Base-by-base conservation (phyloP, 2,329 filamentous ascomycete species). In the Paraphoma sp. region DNA sequence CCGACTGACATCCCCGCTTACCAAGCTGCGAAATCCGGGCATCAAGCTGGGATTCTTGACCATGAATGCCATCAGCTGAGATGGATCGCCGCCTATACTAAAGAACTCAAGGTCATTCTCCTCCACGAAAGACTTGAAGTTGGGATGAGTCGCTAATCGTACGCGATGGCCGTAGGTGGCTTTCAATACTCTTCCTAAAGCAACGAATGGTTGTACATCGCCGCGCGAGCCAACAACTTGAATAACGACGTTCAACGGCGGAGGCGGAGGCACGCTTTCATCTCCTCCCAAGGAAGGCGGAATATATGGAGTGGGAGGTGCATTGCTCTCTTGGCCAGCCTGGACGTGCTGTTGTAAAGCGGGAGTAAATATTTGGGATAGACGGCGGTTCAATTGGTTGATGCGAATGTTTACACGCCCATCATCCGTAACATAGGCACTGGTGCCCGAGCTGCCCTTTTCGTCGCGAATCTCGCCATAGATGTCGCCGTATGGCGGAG, bases 161-260 rank as follows among this genome's bases (percentile, higher is more conserved):
- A 72, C 65, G 23, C 69, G 60, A 50, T 72, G 69, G 6, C 66
- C 66, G 48, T 42, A 42, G 40, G 63, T 59, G 17, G 51, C 48
- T 18, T 79, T 71, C 0, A 87, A 68, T 11, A 30, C 42, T 12
- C 17, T 38, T 16, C 83, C 85, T 1, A 88, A 75, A 0, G 84
- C 83, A 48, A 87, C 74, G 52, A 88, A 87, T 0, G 85, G 85
- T 52, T 88, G 85, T 1, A 86, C 82, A 64, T 86, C 83, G 2
- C 83, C 83, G 9, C 81, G 75, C 6, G 75, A 79, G n/a, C 81
- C 81, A 0, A 86, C 83, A 4, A 85, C 80, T 52, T 85, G 83
- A 49, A 86, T 83, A 3, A 85, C 82, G 38, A 86, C 79, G 52
- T 85, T 85, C 38, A 84, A 42, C 33, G 67, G 59, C 33, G 59